Percentiles rank a stretch among this genome's conserved stretches.
phyloP scores from a whole-genome alignment of 2,329 filamentous ascomycete genomes.

The Talaromyces sp. region DNA sequence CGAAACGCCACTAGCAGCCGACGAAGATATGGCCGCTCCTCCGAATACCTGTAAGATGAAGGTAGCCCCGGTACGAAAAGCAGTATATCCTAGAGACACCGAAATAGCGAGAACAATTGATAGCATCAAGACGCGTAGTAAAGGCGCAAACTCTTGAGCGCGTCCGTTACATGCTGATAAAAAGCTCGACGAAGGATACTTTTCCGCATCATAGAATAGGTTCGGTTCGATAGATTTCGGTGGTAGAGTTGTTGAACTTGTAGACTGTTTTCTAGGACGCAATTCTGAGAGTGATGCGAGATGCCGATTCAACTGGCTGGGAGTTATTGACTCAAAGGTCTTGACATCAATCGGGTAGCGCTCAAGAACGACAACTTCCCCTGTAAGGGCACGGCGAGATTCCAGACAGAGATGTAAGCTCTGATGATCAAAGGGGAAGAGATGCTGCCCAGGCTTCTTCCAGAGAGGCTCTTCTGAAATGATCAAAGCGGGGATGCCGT shows the following conservation, averaged over 20 bases:
- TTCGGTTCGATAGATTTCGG: constrained; percentile 16
- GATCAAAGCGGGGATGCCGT: constrained; percentile 43
- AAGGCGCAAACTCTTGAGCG: constrained; percentile 25
- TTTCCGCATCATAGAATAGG: constrained; percentile 24
- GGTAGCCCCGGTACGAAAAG: constrained; percentile 25
- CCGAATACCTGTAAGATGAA: constrained; percentile 27
- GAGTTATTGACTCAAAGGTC: constrained; percentile 48
- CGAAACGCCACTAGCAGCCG: constrained; percentile 15
- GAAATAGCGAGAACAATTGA: constrained; percentile 28
- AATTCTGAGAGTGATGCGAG: constrained; percentile 41
- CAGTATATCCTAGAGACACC: constrained; percentile 32
- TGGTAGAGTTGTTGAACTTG: constrained; percentile 17
- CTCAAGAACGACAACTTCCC: constrained; percentile 33
- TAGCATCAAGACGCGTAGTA: constrained; percentile 30
- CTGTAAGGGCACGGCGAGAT: constrained; percentile 33
- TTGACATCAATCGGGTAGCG: constrained; percentile 46
- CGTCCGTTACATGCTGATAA: constrained; percentile 24
- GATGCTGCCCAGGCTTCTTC: constrained; percentile 30
- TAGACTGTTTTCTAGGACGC: constrained; percentile 28
- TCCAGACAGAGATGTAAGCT: constrained; percentile 46
- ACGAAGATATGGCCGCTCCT: constrained; percentile 25
- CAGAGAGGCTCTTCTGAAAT: constrained; percentile 45
- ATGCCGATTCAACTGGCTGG: constrained; percentile 47
- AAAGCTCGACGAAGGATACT: constrained; percentile 26
- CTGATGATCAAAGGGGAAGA: constrained; percentile 39